A percentile compares a stretch with the other conserved stretches of the same genome.
phyloP scores from a whole-genome alignment of 495 filamentous ascomycete species.

The Letharia lupina region DNA sequence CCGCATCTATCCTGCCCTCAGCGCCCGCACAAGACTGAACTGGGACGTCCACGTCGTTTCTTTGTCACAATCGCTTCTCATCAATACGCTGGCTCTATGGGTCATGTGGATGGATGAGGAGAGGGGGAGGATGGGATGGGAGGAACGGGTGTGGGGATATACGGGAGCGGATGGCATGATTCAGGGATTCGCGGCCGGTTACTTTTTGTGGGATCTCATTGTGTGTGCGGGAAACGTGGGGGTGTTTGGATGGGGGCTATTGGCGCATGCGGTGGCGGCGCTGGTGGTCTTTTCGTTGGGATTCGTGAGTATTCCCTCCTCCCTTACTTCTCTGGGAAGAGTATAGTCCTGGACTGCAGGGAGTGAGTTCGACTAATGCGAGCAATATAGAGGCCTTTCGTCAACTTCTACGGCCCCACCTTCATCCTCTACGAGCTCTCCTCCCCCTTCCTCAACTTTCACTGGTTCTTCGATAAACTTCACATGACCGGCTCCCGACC shows the following conservation, averaged over 20 bases:
- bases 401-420: constrained; percentile 82
- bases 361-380: constrained; percentile 8
- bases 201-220: constrained; percentile 88
- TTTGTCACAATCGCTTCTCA: constrained; percentile 73
- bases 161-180: constrained; percentile 74
- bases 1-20: constrained; percentile 58
- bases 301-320: constrained; percentile 58
- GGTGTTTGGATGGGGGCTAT: constrained; percentile 80
- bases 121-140: constrained; percentile 58
- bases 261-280: constrained; percentile 82
- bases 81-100: constrained; percentile 72
- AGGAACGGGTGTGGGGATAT: constrained; percentile 84
- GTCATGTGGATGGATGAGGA: constrained; percentile 74
- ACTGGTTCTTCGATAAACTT: constrained; percentile 99
- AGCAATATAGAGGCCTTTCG: constrained; percentile 64
- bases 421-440: constrained; percentile 99
- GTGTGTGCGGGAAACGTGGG: constrained; percentile 62
- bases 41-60: constrained; percentile 98
- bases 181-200: constrained; percentile 79
- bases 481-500: constrained; percentile 75
- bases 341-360: background rate
- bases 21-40: constrained; percentile 64
- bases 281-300: constrained; percentile 81
- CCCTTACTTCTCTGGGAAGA: constrained; percentile 1
- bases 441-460: constrained; percentile 86